These are phyloP conservation scores for Xylaria longipes DNA, from an alignment of 495 filamentous ascomycete species.

Conservation along the genomic window DNA sequence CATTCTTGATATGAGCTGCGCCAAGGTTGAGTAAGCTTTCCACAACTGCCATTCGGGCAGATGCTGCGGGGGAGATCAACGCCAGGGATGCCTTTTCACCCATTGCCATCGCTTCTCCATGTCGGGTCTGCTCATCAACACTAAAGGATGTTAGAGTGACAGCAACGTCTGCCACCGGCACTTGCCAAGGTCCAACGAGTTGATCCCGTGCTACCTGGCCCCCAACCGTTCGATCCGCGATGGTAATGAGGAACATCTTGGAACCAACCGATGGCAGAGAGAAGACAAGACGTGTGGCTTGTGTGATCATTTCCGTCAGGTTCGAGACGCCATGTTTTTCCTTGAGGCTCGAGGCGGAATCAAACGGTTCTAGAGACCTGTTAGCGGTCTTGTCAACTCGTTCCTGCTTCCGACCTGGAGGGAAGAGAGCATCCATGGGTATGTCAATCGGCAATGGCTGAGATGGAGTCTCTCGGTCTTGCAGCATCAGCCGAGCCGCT, in stretches of 20 bases:
- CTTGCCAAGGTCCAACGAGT: constrained; percentile 96
- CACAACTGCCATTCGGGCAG: constrained; percentile 94
- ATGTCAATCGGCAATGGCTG: constrained; percentile 84
- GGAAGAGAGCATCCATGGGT: constrained; percentile 90
- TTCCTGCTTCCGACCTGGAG: constrained; percentile 85
- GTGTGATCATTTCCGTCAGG: constrained; percentile 69
- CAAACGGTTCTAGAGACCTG: constrained; percentile 72
- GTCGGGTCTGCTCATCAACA: constrained; percentile 64
- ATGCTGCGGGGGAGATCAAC: constrained; percentile 89
- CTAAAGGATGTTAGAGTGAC: constrained; percentile 86
- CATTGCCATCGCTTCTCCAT: constrained; percentile 96
- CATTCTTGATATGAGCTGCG: constrained; percentile 74
- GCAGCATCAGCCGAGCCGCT: constrained; percentile 75
- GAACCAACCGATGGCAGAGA: constrained; percentile 88
- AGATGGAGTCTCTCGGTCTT: constrained; percentile 75
- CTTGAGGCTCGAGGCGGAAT: constrained; percentile 58
- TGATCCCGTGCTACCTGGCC: constrained; percentile 90
- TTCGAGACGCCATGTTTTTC: constrained; percentile 55
- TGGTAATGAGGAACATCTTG: constrained; percentile 96
- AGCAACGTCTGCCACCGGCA: constrained; percentile 91
- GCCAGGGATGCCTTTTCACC: constrained; percentile 92
- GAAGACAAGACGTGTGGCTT: constrained; percentile 82
- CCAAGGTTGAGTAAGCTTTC: constrained; percentile 92
- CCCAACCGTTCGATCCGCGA: constrained; percentile 89
- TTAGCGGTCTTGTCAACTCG: constrained; percentile 77